These are phyloP conservation scores for Phytophthora quininea DNA, from an alignment of 352 stramenopile genomes.

Conservation along the genomic window DNA sequence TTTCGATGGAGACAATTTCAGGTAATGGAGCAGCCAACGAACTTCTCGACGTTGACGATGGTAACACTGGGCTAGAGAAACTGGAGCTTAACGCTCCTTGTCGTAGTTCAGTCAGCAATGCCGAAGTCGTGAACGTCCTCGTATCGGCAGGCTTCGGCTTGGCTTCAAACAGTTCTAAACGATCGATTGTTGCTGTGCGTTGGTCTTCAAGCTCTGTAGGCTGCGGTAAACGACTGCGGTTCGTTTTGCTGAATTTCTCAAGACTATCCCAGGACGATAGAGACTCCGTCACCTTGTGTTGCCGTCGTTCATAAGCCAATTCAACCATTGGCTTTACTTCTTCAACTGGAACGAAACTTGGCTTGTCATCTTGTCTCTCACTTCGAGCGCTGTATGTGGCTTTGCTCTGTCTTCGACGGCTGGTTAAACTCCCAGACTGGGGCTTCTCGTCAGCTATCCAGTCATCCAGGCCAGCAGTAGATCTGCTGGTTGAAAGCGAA, in stretches of 20 bases:
- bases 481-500: constrained; percentile 12
- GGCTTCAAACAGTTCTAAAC: not conserved
- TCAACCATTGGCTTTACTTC: constrained; percentile 1
- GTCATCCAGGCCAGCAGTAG: constrained; percentile 3
- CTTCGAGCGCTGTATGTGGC: constrained; percentile 1
- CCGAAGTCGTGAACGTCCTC: constrained; percentile 25
- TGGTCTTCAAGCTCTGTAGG: constrained; percentile 15
- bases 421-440: constrained; percentile 12
- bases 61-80: not conserved
- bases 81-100: constrained; percentile 8
- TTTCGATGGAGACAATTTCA: not conserved
- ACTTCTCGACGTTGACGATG: not conserved
- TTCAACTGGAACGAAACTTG: constrained; percentile 4
- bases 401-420: constrained; percentile 30
- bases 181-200: too few species aligned
- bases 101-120: constrained; percentile 24
- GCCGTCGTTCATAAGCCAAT: too few species aligned
- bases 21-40: not conserved
- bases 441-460: constrained; percentile 27
- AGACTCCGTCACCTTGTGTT: constrained; percentile 4
- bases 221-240: constrained; percentile 52
- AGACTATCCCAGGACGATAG: constrained; percentile 68
- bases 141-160: constrained; percentile 2
- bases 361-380: not conserved
- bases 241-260: constrained; percentile 85